Conservation (phyloP, 805 yeast genomes). For the Monosporozyma unispora region DNA sequence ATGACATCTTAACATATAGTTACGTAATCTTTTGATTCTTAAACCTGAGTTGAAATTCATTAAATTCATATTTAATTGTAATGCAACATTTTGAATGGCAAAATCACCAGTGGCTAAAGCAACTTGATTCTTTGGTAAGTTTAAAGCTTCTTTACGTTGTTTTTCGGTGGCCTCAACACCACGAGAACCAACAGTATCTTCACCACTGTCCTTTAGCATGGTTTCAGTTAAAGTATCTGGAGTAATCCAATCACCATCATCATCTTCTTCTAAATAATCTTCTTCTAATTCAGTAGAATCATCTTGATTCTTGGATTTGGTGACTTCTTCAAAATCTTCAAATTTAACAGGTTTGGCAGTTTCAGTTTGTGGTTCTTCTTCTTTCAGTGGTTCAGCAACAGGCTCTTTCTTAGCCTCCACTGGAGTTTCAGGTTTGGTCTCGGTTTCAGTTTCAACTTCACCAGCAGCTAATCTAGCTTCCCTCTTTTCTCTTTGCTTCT, state of each 20-base stretch:
- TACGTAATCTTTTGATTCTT: conserved; percentile 75
- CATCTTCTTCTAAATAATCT: conserved; percentile 45
- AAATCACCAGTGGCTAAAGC: conserved; percentile 94
- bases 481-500: conserved; percentile 52
- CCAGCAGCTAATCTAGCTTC: conserved; percentile 31
- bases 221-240: conserved; percentile 72
- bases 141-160: conserved; percentile 17
- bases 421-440: background rate
- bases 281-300: conserved; percentile 13
- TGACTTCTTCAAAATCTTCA: conserved; percentile 1
- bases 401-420: no score
- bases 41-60: conserved; percentile 80
- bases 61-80: conserved; percentile 81
- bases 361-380: background rate
- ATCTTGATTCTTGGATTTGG: conserved; percentile 3
- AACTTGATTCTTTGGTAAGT: conserved; percentile 43
- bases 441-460: background rate
- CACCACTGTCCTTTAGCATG: conserved; percentile 60
- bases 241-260: conserved; percentile 90
- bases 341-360: conserved; percentile 3
- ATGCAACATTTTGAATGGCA: conserved; percentile 91
- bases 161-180: conserved; percentile 32
- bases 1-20: conserved; percentile 93
- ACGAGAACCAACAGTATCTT: conserved; percentile 34
- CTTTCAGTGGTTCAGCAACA: background rate